Percentiles rank a stretch among this genome's conserved stretches.
These are phyloP conservation scores for Neoarthrinium moseri DNA, from an alignment of 2,329 filamentous ascomycete species.

Conservation along the genomic window DNA sequence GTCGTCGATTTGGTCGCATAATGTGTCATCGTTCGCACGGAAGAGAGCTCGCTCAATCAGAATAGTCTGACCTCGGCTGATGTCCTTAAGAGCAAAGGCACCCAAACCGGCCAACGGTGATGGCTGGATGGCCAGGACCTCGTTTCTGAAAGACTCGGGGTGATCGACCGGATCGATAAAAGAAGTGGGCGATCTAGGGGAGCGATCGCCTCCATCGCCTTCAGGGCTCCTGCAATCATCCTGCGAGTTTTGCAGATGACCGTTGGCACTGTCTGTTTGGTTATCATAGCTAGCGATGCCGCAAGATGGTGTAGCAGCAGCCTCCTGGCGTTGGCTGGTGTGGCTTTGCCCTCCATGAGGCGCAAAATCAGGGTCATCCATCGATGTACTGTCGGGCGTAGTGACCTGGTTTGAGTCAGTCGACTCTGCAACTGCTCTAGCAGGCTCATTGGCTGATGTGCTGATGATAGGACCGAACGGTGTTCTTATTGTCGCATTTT, in stretches of 20 bases:
- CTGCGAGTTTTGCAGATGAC: too few species aligned
- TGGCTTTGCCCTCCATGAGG: too few species aligned
- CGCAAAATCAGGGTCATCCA: too few species aligned
- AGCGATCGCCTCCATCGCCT: too few species aligned
- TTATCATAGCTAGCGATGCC: too few species aligned
- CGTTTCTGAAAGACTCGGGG: constrained; percentile 30
- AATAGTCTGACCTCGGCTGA: constrained; percentile 38
- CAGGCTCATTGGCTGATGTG: not conserved
- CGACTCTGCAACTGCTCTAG: not conserved
- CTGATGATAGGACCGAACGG: not conserved
- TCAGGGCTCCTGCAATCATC: too few species aligned
- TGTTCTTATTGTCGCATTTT: not conserved
- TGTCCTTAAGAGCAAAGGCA: constrained; percentile 40
- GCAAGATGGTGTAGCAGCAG: too few species aligned
- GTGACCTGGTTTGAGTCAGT: too few species aligned
- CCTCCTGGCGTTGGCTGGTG: too few species aligned
- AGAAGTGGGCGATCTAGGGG: not conserved
- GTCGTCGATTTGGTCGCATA: constrained; percentile 34
- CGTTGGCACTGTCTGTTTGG: too few species aligned
- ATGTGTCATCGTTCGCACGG: constrained; percentile 20
- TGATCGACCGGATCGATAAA: not conserved
- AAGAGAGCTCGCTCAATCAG: constrained; percentile 45
- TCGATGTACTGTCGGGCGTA: too few species aligned
- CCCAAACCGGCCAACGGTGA: constrained; percentile 45
- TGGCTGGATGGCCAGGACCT: constrained; percentile 36